Evolutionary conservation across 2,329 filamentous ascomycete species (phyloP).

Genomic region (Trichoderma koningii): DNA sequence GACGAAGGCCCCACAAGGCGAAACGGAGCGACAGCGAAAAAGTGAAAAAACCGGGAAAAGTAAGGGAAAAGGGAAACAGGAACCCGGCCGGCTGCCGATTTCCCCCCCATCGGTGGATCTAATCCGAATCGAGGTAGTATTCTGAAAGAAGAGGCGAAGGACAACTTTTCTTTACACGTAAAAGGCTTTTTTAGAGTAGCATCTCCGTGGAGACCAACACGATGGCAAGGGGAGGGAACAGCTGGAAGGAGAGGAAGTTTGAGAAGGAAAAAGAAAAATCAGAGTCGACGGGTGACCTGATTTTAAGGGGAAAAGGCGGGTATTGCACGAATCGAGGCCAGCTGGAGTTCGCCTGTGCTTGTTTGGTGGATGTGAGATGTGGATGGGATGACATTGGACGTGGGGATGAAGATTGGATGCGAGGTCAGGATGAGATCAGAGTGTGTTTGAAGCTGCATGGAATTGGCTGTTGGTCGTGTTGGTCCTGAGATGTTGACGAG

Average conservation of each 20-base stretch:
- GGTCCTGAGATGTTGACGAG: no score
- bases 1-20: not conserved
- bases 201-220: not conserved
- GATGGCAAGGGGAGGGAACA: not conserved
- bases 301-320: slow-evolving; percentile 1
- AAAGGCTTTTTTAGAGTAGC: not conserved
- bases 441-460: no score
- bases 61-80: not conserved
- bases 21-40: not conserved
- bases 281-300: slow-evolving; percentile 1
- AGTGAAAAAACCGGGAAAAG: slow-evolving; percentile 2
- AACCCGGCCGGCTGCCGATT: slow-evolving; percentile 13
- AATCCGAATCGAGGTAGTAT: slow-evolving; percentile 17
- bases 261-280: slow-evolving; percentile 2
- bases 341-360: not conserved
- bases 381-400: not conserved
- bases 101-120: not conserved
- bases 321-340: slow-evolving; percentile 7
- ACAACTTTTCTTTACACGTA: not conserved
- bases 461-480: no score
- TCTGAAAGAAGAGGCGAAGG: not conserved
- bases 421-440: no score
- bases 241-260: not conserved
- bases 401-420: not conserved
- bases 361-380: not conserved